Evolutionary conservation across 2,329 filamentous ascomycete species (phyloP), one percentile per base, ranked within the genome.

Genomic region (Stachybotrys chartarum): DNA sequence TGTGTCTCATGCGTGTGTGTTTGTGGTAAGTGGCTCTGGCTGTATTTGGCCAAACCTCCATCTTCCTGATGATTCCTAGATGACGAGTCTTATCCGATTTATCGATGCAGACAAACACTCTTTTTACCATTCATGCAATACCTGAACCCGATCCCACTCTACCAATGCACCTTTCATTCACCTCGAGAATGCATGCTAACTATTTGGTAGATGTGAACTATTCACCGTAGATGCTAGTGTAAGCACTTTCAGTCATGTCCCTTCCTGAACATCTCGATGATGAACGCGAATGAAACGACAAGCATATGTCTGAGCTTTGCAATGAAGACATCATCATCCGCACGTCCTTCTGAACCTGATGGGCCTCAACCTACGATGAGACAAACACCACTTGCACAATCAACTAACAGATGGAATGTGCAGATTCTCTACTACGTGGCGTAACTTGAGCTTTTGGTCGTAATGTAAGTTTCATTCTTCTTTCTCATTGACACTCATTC

Each of bases 291-390:
- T 79, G 80, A 82, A 87, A 85, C 84, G 90, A 95, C 91, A 95
- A 95, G 90, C 90, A 95, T 95, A 95, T 95, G 90, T 95, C 91
- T 81, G 86, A 95, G 91, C 84, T 80, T 70, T 77, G 72, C 73
- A 59, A 71, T 67, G 72, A 75, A 65, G 72, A 75, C 60, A 72
- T 68, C 59, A 66, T 69, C 66, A 69, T 64, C 54, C 59, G 64
- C 62, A 62, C 58, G 55, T 53, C 52, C 49, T 50, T 55, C 50
- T 49, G 52, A 57, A 42, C 8, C 35, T 42, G 35, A 42, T 42
- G 35, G 35, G 5, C 35, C 3, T 10, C 35, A 42, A 10, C 35
- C 5, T 14, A 42, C 14, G 8, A 42, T 5, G 35, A 42, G 14
- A 42, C 3, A 42, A 10, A 10, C 5, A 42, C 14, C 24, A 24